phyloP scores from a whole-genome alignment of 495 filamentous ascomycete species.

The Podospora tetraspora region DNA sequence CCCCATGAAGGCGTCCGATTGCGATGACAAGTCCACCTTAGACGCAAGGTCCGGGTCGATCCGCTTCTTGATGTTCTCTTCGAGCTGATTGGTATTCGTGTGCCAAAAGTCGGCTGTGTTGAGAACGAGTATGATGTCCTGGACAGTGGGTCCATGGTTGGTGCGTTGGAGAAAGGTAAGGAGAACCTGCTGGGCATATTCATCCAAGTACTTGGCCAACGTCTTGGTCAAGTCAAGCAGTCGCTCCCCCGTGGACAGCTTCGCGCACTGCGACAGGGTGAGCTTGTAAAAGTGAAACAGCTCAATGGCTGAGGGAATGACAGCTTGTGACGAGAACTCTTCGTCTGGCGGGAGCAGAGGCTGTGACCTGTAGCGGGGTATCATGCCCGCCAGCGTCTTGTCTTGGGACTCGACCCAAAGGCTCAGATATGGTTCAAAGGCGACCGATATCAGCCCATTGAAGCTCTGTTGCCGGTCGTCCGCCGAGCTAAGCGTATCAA shows the following conservation, averaged over 20 bases:
- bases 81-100: slow-evolving; percentile 80
- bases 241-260: slow-evolving; percentile 82
- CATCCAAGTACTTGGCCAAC: slow-evolving; percentile 88
- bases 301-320: slow-evolving; percentile 89
- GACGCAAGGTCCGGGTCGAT: slow-evolving; percentile 72
- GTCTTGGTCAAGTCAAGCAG: slow-evolving; percentile 80
- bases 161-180: slow-evolving; percentile 67
- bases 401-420: slow-evolving; percentile 97
- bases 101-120: slow-evolving; percentile 99
- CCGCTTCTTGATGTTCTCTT: slow-evolving; percentile 87
- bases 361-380: slow-evolving; percentile 84
- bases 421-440: slow-evolving; percentile 94
- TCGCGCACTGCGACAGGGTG: slow-evolving; percentile 88
- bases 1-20: slow-evolving; percentile 92
- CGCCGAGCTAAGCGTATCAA: slow-evolving; percentile 80
- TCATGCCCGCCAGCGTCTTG: slow-evolving; percentile 75
- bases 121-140: slow-evolving; percentile 78
- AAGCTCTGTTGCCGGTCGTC: slow-evolving; percentile 76
- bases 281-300: slow-evolving; percentile 94
- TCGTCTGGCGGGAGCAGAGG: slow-evolving; percentile 77
- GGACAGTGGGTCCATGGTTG: slow-evolving; percentile 55
- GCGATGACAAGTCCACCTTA: slow-evolving; percentile 81
- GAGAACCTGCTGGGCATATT: slow-evolving; percentile 91
- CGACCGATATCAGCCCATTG: slow-evolving; percentile 89
- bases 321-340: slow-evolving; percentile 85